Conservation (phyloP, 768 basidiomycete genomes). For the Leccinum uliginosum region DNA sequence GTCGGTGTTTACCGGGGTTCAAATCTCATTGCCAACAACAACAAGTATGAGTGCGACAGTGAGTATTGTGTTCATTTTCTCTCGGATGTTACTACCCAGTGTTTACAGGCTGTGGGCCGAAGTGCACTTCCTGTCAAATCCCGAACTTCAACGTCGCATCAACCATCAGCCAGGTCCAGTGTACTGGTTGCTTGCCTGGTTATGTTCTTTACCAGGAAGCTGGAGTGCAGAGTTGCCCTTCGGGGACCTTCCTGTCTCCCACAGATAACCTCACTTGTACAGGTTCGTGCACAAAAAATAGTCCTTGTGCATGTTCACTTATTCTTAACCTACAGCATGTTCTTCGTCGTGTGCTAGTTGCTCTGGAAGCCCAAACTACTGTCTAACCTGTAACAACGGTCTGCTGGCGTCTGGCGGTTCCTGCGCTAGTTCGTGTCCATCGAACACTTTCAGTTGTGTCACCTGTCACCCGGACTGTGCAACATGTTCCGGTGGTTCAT, state of each 20-base stretch:
- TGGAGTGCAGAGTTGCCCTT: conserved; percentile 69
- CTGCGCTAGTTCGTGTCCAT: conserved; percentile 74
- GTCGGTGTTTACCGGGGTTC: conserved; percentile 74
- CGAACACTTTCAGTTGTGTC: conserved; percentile 67
- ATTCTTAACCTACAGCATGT: conserved; percentile 44
- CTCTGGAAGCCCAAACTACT: conserved; percentile 60
- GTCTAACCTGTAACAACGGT: conserved; percentile 65
- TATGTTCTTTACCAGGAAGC: conserved; percentile 64
- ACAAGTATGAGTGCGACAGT: conserved; percentile 84
- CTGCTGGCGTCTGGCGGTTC: conserved; percentile 67
- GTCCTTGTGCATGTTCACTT: neutral
- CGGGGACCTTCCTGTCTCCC: conserved; percentile 67
- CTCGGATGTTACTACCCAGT: neutral
- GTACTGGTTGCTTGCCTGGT: conserved; percentile 77
- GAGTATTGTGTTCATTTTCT: conserved; percentile 6
- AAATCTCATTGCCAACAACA: conserved; percentile 71
- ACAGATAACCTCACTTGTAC: conserved; percentile 72
- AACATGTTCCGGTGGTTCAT: conserved; percentile 73
- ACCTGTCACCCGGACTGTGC: conserved; percentile 85
- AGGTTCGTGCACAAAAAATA: conserved; percentile 40
- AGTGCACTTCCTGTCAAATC: conserved; percentile 76
- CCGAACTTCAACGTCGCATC: conserved; percentile 68
- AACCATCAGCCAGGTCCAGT: conserved; percentile 60
- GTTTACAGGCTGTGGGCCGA: conserved; percentile 67
- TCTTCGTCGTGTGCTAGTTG: conserved; percentile 74